A percentile compares a stretch with the other conserved stretches of the same genome.
These are phyloP conservation scores for Kurtzmaniella quercitrusa DNA, from an alignment of 1,139 yeast genomes.

Conservation along the genomic window DNA sequence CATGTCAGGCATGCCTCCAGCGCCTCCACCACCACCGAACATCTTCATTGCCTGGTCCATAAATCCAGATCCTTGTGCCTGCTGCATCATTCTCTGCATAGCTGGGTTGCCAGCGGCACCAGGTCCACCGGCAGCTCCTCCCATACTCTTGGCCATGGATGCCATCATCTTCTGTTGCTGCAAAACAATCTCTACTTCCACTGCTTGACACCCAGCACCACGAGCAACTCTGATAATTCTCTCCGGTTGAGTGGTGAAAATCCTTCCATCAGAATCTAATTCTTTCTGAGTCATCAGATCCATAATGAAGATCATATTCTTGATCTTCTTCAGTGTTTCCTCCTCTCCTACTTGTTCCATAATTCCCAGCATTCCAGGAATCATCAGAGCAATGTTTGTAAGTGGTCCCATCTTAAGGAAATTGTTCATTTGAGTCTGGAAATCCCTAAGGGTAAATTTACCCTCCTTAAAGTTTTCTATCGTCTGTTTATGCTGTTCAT, in stretches of 20 bases:
- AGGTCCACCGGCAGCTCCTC: constrained; percentile 43
- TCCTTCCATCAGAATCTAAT: constrained; percentile 83
- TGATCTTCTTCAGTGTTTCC: constrained; percentile 76
- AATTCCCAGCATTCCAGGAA: constrained; percentile 86
- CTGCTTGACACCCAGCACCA: constrained; percentile 93
- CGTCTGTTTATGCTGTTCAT: constrained; percentile 71
- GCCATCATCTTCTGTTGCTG: constrained; percentile 96
- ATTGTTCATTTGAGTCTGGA: constrained; percentile 93
- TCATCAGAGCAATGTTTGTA: constrained; percentile 90
- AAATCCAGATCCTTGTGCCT: constrained; percentile 41
- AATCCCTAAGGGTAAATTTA: constrained; percentile 84
- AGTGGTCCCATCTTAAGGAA: constrained; percentile 96
- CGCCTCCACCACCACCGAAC: constrained; percentile 53
- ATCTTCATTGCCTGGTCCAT: constrained; percentile 54
- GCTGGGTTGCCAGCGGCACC: constrained; percentile 21
- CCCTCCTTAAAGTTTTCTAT: constrained; percentile 94
- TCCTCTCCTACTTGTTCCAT: constrained; percentile 89
- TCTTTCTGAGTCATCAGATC: constrained; percentile 95
- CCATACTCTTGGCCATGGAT: constrained; percentile 64
- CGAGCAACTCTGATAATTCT: constrained; percentile 88
- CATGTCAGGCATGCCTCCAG: constrained; percentile 53
- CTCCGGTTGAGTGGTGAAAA: constrained; percentile 77
- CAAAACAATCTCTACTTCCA: constrained; percentile 90
- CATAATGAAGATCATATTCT: constrained; percentile 87
- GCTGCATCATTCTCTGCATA: constrained; percentile 47